Conservation (phyloP, 441 rosid genomes). For the Populus hybrid region DNA sequence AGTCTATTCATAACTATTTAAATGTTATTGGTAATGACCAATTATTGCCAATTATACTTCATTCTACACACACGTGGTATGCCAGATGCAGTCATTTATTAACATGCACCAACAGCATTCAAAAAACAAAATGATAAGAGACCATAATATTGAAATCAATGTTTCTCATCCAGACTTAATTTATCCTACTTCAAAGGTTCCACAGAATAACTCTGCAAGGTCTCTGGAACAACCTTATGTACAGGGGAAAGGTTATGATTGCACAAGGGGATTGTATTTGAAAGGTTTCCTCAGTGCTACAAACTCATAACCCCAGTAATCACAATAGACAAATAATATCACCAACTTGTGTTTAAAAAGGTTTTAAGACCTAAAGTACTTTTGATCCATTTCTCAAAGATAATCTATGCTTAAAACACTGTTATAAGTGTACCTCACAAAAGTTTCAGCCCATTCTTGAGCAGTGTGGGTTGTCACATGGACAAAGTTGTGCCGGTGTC, state of each 20-base stretch:
- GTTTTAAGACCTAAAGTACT: conserved; percentile 4
- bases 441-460: conserved; percentile 99
- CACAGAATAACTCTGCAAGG: background rate
- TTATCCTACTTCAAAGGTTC: background rate
- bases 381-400: background rate
- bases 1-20: background rate
- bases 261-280: background rate
- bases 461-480: conserved; percentile 93
- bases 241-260: background rate
- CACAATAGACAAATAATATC: background rate
- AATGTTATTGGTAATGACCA: background rate
- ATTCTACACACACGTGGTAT: background rate
- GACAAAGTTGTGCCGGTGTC: conserved; percentile 72
- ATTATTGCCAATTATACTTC: background rate
- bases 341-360: background rate
- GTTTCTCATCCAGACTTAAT: background rate
- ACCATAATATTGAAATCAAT: background rate
- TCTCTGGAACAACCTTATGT: background rate
- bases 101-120: background rate
- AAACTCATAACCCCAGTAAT: background rate
- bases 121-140: background rate
- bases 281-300: background rate
- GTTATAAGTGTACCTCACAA: conserved; percentile 66
- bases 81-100: background rate
- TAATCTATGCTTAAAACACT: background rate